Percentiles rank a stretch among this genome's conserved stretches.
Conservation (phyloP, 2,329 filamentous ascomycete genomes). For the Talaromyces marneffei region DNA sequence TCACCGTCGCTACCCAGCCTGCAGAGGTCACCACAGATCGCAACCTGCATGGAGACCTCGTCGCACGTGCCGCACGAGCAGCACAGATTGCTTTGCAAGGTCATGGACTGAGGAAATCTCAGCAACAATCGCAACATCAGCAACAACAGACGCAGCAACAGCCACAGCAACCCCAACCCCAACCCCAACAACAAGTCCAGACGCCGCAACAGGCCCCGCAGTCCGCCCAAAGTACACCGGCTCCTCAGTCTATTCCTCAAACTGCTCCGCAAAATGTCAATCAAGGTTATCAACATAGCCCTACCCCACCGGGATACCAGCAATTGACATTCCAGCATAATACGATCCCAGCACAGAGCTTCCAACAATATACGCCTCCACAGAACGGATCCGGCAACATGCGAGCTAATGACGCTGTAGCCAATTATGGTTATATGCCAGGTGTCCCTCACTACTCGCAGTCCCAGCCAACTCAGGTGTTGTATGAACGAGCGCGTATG, state of each 20-base stretch:
- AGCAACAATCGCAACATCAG: conserved; percentile 29
- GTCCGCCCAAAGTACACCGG: conserved; percentile 29
- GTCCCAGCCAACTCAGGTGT: conserved; percentile 48
- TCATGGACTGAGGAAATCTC: conserved; percentile 33
- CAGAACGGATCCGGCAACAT: conserved; percentile 21
- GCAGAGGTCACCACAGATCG: conserved; percentile 36
- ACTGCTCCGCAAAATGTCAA: conserved; percentile 19
- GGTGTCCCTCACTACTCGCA: conserved; percentile 44
- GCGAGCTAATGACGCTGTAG: conserved; percentile 28
- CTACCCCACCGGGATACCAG: conserved; percentile 33
- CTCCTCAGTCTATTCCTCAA: conserved; percentile 27
- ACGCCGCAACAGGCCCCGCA: conserved; percentile 18
- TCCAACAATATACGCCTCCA: conserved; percentile 30
- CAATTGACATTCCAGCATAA: conserved; percentile 35
- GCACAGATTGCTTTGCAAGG: conserved; percentile 45
- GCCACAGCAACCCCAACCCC: conserved; percentile 18
- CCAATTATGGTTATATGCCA: conserved; percentile 41
- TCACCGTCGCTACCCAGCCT: conserved; percentile 35
- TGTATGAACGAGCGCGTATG: conserved; percentile 53
- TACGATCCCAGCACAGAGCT: conserved; percentile 32
- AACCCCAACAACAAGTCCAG: conserved; percentile 26
- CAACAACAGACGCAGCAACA: conserved; percentile 28
- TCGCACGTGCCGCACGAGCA: conserved; percentile 43
- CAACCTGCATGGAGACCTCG: conserved; percentile 41
- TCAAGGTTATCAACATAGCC: conserved; percentile 31